A percentile compares a stretch with the other conserved stretches of the same genome.
phyloP scores from a whole-genome alignment of 2,329 filamentous ascomycete genomes.

The Xylariaceae sp. region DNA sequence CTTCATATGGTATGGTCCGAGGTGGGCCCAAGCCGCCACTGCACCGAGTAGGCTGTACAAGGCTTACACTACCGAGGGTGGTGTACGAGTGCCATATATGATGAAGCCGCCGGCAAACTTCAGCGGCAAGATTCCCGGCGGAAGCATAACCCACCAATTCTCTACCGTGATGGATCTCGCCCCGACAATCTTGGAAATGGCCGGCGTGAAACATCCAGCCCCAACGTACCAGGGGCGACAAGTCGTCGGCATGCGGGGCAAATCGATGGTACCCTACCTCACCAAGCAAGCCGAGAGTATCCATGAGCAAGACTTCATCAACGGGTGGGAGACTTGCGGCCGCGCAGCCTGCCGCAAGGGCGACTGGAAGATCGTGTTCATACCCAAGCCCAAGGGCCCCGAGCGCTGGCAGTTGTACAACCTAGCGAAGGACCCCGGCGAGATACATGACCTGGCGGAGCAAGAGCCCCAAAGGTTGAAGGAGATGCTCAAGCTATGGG shows the following conservation, averaged over 20 bases:
- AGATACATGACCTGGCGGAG: slow-evolving; percentile 31
- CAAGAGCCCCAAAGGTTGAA: slow-evolving; percentile 23
- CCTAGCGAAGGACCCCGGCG: slow-evolving; percentile 35
- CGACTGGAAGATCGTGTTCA: slow-evolving; percentile 36
- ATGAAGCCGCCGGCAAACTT: slow-evolving; percentile 31
- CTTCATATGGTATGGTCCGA: slow-evolving; percentile 54
- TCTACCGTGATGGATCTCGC: slow-evolving; percentile 44
- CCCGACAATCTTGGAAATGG: slow-evolving; percentile 40
- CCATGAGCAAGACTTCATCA: slow-evolving; percentile 29
- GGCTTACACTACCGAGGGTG: slow-evolving; percentile 39
- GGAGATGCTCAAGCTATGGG: slow-evolving; percentile 27
- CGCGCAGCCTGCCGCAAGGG: slow-evolving; percentile 27
- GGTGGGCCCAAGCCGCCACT: slow-evolving; percentile 39
- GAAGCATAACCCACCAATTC: slow-evolving; percentile 41
- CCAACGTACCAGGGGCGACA: slow-evolving; percentile 35
- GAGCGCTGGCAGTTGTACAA: slow-evolving; percentile 45
- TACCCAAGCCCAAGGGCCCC: slow-evolving; percentile 39
- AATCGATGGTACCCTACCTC: slow-evolving; percentile 27
- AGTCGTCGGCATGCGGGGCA: slow-evolving; percentile 26
- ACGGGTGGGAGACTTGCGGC: slow-evolving; percentile 30
- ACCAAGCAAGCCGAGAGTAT: slow-evolving; percentile 19
- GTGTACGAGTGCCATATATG: slow-evolving; percentile 45
- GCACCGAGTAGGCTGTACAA: slow-evolving; percentile 30
- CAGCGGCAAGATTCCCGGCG: slow-evolving; percentile 17
- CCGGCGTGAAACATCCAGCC: slow-evolving; percentile 42